These are phyloP conservation scores for Alloascoidea africana DNA, from an alignment of 805 yeast genomes.

Conservation along the genomic window DNA sequence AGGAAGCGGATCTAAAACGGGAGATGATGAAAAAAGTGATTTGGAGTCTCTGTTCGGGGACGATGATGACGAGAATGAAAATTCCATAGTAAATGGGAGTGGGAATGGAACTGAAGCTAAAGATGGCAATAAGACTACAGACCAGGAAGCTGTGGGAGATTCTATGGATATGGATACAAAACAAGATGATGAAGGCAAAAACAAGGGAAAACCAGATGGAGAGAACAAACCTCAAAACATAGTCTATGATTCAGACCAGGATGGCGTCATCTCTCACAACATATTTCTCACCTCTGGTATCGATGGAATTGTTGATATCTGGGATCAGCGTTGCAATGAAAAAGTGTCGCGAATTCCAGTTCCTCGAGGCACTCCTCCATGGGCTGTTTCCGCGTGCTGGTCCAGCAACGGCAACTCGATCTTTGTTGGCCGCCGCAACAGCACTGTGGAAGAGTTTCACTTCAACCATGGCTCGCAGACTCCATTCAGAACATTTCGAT, in stretches of 20 bases:
- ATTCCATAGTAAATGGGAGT: conserved; percentile 7
- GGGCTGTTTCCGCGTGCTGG: conserved; percentile 82
- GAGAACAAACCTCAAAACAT: conserved; percentile 20
- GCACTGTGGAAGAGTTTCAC: conserved; percentile 42
- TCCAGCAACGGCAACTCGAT: conserved; percentile 65
- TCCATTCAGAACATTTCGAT: conserved; percentile 43
- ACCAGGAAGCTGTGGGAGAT: conserved; percentile 11
- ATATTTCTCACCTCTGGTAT: conserved; percentile 68
- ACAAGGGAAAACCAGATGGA: conserved; percentile 13
- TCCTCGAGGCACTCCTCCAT: conserved; percentile 68
- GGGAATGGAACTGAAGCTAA: conserved; percentile 11
- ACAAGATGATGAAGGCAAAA: conserved; percentile 8
- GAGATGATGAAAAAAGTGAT: conserved; percentile 18
- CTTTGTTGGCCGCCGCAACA: conserved; percentile 81
- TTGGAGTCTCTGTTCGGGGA: conserved; percentile 34
- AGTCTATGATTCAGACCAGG: conserved; percentile 12
- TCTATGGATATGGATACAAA: conserved; percentile 4
- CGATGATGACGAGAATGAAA: conserved; percentile 20
- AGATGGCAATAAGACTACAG: conserved; percentile 6
- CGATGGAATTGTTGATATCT: conserved; percentile 66
- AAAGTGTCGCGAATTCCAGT: conserved; percentile 32
- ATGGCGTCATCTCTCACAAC: conserved; percentile 16
- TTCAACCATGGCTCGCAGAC: conserved; percentile 20
- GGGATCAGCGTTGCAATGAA: conserved; percentile 54
- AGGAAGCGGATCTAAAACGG: conserved; percentile 2